Evolutionary conservation across 345 rosid species (phyloP).

Genomic region (Stellera chamaejasme): DNA sequence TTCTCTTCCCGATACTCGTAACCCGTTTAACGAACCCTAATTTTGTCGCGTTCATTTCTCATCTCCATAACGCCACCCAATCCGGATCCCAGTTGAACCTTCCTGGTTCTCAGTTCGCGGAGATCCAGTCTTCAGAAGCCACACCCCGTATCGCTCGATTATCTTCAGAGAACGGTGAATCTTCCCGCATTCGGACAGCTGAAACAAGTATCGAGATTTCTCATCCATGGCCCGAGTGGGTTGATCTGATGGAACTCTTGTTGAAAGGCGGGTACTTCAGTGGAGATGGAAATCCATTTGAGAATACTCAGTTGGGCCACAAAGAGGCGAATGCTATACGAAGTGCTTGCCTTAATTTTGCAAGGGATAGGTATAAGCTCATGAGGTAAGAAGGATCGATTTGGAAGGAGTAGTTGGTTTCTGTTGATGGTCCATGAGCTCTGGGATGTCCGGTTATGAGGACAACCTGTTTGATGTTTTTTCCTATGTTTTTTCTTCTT

Average conservation of each 20-base stretch:
- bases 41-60: slow-evolving; percentile 15
- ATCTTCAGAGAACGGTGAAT: background rate
- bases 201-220: slow-evolving; percentile 30
- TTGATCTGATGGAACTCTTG: slow-evolving; percentile 52
- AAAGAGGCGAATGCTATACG: slow-evolving; percentile 55
- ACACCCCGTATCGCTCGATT: slow-evolving; percentile 9
- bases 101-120: slow-evolving; percentile 16
- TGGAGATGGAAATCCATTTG: slow-evolving; percentile 33
- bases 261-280: slow-evolving; percentile 51
- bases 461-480: slow-evolving; percentile 23
- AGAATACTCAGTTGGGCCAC: slow-evolving; percentile 23
- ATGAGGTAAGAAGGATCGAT: slow-evolving; percentile 39
- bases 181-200: background rate
- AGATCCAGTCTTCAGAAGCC: slow-evolving; percentile 21
- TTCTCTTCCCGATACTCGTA: slow-evolving; percentile 12
- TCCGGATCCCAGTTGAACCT: slow-evolving; percentile 17
- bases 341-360: slow-evolving; percentile 77
- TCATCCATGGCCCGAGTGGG: slow-evolving; percentile 87
- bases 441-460: background rate
- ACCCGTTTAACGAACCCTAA: background rate
- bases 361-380: slow-evolving; percentile 53
- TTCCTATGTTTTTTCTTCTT: background rate
- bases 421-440: background rate
- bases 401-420: background rate
- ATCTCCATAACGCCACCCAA: slow-evolving; percentile 20